These are phyloP conservation scores for Acacia concinna DNA, from an alignment of 331 rosid genomes.

Conservation along the genomic window DNA sequence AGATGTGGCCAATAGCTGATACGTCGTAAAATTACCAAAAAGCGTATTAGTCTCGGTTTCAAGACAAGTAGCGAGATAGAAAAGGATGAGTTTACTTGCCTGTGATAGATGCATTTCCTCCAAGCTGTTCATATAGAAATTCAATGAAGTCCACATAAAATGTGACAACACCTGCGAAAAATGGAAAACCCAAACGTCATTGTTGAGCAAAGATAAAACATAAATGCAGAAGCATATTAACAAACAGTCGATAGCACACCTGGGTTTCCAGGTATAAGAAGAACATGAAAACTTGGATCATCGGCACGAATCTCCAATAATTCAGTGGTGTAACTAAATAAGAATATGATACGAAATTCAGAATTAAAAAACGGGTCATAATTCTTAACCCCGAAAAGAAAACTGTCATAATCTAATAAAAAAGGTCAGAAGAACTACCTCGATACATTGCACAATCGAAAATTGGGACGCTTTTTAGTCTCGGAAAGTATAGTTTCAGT, in stretches of 20 bases:
- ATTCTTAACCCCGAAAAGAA: background rate
- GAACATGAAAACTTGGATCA: conserved; percentile 68
- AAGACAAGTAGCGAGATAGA: conserved; percentile 4
- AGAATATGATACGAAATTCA: background rate
- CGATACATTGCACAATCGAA: conserved; percentile 71
- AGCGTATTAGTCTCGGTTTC: conserved; percentile 31
- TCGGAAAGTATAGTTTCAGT: conserved; percentile 35
- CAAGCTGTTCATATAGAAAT: conserved; percentile 73
- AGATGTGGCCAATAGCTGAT: conserved; percentile 73
- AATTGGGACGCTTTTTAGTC: conserved; percentile 47
- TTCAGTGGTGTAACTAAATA: conserved; percentile 62
- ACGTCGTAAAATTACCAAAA: conserved; percentile 32
- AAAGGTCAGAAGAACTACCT: conserved; percentile 40
- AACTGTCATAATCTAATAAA: background rate
- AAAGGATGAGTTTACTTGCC: conserved; percentile 50
- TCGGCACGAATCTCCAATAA: conserved; percentile 78
- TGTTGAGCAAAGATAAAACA: conserved; percentile 12
- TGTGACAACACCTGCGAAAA: conserved; percentile 56
- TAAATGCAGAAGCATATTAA: background rate
- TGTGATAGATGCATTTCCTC: conserved; percentile 71
- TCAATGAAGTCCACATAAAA: conserved; percentile 80
- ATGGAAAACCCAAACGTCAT: conserved; percentile 16
- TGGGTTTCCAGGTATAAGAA: conserved; percentile 89
- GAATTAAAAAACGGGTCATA: background rate
- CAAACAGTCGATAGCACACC: conserved; percentile 41